Base-by-base conservation (phyloP, 495 filamentous ascomycete genomes). In the Penicillium tannophilum region DNA sequence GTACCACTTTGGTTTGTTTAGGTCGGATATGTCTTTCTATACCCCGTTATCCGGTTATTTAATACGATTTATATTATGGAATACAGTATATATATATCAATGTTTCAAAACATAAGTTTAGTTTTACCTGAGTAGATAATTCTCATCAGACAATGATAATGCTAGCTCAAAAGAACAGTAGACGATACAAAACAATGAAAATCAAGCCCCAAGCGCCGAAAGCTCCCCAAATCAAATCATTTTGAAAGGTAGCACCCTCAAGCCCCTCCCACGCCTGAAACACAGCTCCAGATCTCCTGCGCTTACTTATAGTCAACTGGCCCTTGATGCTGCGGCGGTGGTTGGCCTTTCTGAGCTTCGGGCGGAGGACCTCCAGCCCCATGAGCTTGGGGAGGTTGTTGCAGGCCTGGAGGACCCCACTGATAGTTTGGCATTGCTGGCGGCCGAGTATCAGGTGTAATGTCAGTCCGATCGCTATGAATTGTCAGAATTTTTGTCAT, bases 401-500 rank as follows among this genome's bases (percentile, higher is more conserved):
- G 67, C 23, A 51, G 58, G 14, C 56, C 49, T 46, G 54, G 54
- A 8, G 71, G 71, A 10, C 70, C 71, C 51, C 59, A 63, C 33
- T 47, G 46, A n/a, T 49, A 49, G 16, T 24, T 30, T 51, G 66
- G 54, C 53, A 66, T 59, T 20, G 63, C 62, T 0, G 76, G 76
- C 16, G 76, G 75, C 20, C 72, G 54, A 12, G 76, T 79, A 0
- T 74, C 66, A 8, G 76, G 76, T 14, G 72, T 79, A 24, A 81
- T 79, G 57, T 81, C 78, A 31, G 76, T 75, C 7, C 78, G 78
- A 44, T 76, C 74, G 23, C 74, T 78, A 31, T 3, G 30, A 16
- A 6, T 30, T 59, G 35, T 62, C 43, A 66, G 59, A 62, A 46
- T n/a, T 28, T 44, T 11, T 5, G 12, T 20, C 16, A 35, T 35